Evolutionary conservation across 805 yeast genomes (phyloP).

Genomic region (Ogataea angusta): DNA sequence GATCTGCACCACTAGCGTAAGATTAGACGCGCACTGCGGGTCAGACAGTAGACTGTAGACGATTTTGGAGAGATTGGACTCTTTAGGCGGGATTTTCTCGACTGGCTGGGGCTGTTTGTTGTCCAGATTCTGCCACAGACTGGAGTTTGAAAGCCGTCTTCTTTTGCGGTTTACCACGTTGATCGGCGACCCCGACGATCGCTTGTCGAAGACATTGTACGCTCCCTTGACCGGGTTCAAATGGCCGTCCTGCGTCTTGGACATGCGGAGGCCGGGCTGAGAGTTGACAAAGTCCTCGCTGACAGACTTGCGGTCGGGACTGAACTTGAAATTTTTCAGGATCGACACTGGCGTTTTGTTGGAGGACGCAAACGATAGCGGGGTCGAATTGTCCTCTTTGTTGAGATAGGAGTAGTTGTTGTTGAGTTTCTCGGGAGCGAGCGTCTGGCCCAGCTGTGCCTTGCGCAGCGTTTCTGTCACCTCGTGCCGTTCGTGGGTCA

Average conservation of each 20-base stretch:
- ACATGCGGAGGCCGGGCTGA: conserved; percentile 23
- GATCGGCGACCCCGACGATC: conserved; percentile 13
- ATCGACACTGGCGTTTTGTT: conserved; percentile 15
- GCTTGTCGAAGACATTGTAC: conserved; percentile 28
- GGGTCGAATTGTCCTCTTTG: conserved; percentile 7
- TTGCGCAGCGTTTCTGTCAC: conserved; percentile 25
- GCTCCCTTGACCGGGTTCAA: conserved; percentile 31
- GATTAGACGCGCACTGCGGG: conserved; percentile 28
- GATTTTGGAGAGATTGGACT: conserved; percentile 6
- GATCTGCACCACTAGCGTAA: conserved; percentile 27
- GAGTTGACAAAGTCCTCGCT: conserved; percentile 23
- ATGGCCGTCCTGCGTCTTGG: conserved; percentile 21
- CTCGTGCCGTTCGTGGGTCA: conserved; percentile 8
- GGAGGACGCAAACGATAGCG: conserved; percentile 1
- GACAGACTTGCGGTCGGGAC: conserved; percentile 13
- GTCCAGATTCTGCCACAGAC: not conserved
- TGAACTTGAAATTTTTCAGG: conserved; percentile 11
- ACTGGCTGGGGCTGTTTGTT: not conserved
- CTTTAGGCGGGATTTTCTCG: not conserved
- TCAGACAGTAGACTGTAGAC: conserved; percentile 21
- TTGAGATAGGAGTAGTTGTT: conserved; percentile 19
- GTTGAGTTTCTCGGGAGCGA: conserved; percentile 25
- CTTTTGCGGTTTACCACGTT: conserved; percentile 14
- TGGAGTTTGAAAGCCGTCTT: conserved; percentile 15
- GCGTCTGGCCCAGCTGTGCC: conserved; percentile 26